Evolutionary conservation across 345 rosid species (phyloP).

Genomic region (Diplotaxis tenuifolia): DNA sequence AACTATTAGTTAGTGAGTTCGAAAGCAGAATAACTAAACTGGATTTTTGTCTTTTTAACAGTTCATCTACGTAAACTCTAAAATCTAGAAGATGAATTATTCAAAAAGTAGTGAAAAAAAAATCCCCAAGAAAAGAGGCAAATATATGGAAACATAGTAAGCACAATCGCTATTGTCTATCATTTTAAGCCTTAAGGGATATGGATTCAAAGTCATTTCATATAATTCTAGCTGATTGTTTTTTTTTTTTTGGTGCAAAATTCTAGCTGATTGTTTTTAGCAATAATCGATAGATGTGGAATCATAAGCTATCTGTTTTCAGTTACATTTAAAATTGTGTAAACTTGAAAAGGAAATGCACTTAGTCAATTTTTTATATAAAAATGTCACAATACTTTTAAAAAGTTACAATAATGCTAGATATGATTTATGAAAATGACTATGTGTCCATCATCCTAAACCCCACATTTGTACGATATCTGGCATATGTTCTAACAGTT

Average conservation of each 20-base stretch:
- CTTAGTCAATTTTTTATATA: background rate
- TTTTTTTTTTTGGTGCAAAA: no score
- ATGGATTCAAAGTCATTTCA: background rate
- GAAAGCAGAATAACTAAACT: background rate
- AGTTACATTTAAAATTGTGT: slow-evolving; percentile 2
- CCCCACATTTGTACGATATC: slow-evolving; percentile 31
- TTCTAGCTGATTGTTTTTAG: background rate
- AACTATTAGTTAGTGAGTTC: background rate
- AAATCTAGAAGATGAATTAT: background rate
- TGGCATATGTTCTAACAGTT: slow-evolving; percentile 16
- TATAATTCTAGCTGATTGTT: no score
- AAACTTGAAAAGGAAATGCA: slow-evolving; percentile 26
- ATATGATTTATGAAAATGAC: slow-evolving; percentile 21
- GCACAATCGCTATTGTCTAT: background rate
- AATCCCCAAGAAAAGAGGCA: background rate
- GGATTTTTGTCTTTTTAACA: background rate
- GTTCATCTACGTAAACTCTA: background rate
- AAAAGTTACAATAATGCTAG: slow-evolving; percentile 6
- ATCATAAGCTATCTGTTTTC: slow-evolving; percentile 3
- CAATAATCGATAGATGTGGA: background rate
- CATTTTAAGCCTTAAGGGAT: background rate
- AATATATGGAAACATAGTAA: background rate
- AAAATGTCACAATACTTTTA: slow-evolving; percentile 20
- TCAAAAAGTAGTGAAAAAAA: no score
- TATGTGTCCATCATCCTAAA: slow-evolving; percentile 19